Base-by-base conservation (phyloP, 164 flowering plant genomes). In the Macadamia integrifolia region DNA sequence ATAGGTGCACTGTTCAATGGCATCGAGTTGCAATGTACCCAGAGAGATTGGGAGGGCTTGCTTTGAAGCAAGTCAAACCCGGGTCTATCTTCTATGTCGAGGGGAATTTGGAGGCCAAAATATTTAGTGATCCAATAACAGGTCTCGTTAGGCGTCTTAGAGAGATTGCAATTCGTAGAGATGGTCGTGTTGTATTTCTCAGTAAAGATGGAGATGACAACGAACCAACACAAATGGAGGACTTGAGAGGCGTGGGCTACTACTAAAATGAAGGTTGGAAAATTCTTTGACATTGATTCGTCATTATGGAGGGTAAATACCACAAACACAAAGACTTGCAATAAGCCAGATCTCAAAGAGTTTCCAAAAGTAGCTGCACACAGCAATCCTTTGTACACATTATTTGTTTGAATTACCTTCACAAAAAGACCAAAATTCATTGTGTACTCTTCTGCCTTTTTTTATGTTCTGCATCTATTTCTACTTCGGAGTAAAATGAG, bases 1-100 rank as follows among this genome's bases (percentile, higher is more conserved):
- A 90, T 71, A 76, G 93, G 9, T 81, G 86, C 73, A 72, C 87
- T 2, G 89, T 94, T 66, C 99, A 92, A 72, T 94, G 99, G 99
- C 99, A 94, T 69, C 83, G 99, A 18, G 98, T 92, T 56, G 72
- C 81, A 3, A 74, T 94, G 35, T 92, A 94, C 67, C 86, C 86
- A 0, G 90, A 85, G 66, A 75, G 77, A 48, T 73, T 92, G 75
- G 99, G 91, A 0, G 72, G 61, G 5, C 46, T 86, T 61, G 92
- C 80, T 9, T 68, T 84, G 80, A 86, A 86, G 76, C 74, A 87
- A 69, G 80, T 74, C 14, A 74, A 68, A 28, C 95, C 95, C 40
- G 90, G 97, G 65, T 74, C 89, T 66, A 79, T 81, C 67, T 52
- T 93, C 35, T 93, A 91, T 63, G 29, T 91, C 79, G 98, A 93